Evolutionary conservation across 2,329 filamentous ascomycete genomes (phyloP), one percentile per base, ranked within the genome.

Genomic region (Sarocladium brachiariae): DNA sequence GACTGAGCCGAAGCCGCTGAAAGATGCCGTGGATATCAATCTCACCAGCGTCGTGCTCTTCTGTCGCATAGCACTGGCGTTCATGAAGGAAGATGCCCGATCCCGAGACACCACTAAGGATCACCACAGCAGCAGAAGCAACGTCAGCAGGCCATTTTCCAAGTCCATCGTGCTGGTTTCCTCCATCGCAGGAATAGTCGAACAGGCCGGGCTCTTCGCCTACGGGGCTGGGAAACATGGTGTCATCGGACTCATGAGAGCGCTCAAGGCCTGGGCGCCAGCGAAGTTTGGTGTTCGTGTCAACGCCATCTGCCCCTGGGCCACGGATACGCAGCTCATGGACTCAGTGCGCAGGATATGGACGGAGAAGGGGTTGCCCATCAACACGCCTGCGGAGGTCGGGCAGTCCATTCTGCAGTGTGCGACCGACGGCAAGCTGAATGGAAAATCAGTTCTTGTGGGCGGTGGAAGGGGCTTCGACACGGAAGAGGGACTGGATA

Each of bases 141-240:
- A n/a, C n/a, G n/a, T n/a, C n/a, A 6, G 16, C 37, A 39, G n/a
- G 21, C 21, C 21, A 8, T 43, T 43, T 23, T 43, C 39, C 6
- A 43, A 43, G 21, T 43, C 39, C 39, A 43, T 43, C 39, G 39
- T 43, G 21, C n/a, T 43, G 39, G 39, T 43, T 10, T 43, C 39
- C 7, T 43, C 39, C 13, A 43, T 43, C 8, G 39, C 39, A 13
- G 39, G 39, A 5, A 27, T 43, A 19, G 23, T 43, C 21, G 39
- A 43, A 13, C 39, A 43, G n/a, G 39, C 39, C 6, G 39, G 39
- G 7, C 39, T 43, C 8, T 43, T 43, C 39, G 6, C 39, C 3
- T 43, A 43, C 21, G 39, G 39, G 7, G 21, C 39, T 25, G 39
- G n/a, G 16, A 43, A 43, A n/a, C 39, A 43, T 13, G 39, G 39